Base-by-base conservation (phyloP, 1,139 yeast genomes). In the Candida dubliniensis region DNA sequence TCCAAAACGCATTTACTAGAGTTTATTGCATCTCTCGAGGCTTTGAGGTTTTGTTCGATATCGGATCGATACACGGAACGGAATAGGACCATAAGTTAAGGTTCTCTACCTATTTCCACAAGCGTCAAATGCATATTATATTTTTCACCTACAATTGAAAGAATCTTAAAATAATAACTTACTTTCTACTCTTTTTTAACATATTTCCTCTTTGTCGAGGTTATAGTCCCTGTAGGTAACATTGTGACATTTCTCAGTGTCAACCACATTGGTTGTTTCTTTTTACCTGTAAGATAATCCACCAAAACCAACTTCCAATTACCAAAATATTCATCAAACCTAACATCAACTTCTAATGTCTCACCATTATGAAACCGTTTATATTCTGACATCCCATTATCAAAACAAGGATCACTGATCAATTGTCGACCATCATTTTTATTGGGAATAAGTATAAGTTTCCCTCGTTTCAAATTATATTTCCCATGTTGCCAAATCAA, bases 401-500 rank as follows among this genome's bases (percentile, higher is more conserved):
- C 54, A 15, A 48, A 39, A 44, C 67, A 61, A 3, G 70, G 70
- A 42, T 64, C 66, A 44, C 68, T 62, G 38, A 62, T 50, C 31
- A 66, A 49, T 45, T 63, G 63, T 23, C 70, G 47, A 1, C 69
- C 69, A 47, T 66, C 70, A 12, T 60, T 60, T 13, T 56, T 58
- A 40, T 58, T 54, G 1, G 69, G 69, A 1, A 36, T 49, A 25
- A 65, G 51, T 11, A 47, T 49, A 44, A 64, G 41, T 36, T 52
- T 48, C 23, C 53, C 54, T 48, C 52, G 49, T 46, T 54, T 41
- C 12, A 44, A 38, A 8, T 52, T 32, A 41, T 61, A 61, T 8
- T 50, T 54, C 3, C 69, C 70, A 50, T 66, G 70, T 48, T 64
- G 69, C 63, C 61, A 66, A 15, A 59, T 46, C 34, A 65, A 53